Evolutionary conservation across 176 grass and related monocot species (phyloP), one percentile per base, ranked within the genome.

Genomic region (Miscanthus lutarioriparius): DNA sequence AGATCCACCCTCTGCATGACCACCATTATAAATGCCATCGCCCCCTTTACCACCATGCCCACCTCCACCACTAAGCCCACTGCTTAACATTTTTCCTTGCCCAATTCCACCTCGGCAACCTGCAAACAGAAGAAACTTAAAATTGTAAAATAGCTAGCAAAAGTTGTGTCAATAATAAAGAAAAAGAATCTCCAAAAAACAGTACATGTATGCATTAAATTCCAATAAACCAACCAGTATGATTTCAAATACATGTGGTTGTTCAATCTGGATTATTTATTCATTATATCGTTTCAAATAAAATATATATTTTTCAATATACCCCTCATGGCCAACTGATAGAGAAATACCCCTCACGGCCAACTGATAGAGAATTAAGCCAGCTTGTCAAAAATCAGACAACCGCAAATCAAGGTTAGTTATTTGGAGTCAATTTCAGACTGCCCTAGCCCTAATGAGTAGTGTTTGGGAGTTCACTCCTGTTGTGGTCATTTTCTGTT

Each of bases 11-110:
- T 81, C 78, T 88, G 64, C 89, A 54, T 36, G 62, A 28, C 10
- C 90, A 51, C 72, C 89, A 78, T 75, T 61, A 59, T 83, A 91
- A 80, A 86, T 88, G 59, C 93, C 91, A 37, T 92, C 87, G 19
- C 96, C 96, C 1, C 93, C 96, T 91, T 93, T 98, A 80, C 96
- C 96, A 70, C 96, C 96, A 87, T 98, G 91, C 13, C 96, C 96
- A 63, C 93, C 93, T 23, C 96, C 96, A 71, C 93, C 96, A 49
- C 96, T 87, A 80, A 95, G 58, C 23, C 93, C 89, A 72, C 80
- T 95, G 69, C 63, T 75, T 89, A 87, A 78, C 59, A 92, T 72
- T 76, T 81, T 87, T 63, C 96, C 96, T 80, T 37, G 86, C 64
- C 96, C 96, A 87, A 98, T 86, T 65, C 96, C 96, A 79, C 93